phyloP scores from a whole-genome alignment of 169 alveolate species.

The Eimeria falciformis region DNA sequence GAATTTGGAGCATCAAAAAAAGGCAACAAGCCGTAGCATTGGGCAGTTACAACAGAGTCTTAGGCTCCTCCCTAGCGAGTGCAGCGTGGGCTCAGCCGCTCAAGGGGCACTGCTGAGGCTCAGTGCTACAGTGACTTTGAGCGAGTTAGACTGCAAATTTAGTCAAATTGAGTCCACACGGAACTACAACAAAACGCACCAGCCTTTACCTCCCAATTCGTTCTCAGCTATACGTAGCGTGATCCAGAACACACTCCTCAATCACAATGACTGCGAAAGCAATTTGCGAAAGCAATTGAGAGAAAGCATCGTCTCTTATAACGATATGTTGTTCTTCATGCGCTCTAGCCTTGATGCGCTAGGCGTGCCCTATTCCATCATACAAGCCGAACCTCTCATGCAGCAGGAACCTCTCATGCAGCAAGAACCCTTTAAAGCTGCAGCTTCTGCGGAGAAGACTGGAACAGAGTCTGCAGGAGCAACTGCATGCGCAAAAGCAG shows the following conservation, averaged over 20 bases:
- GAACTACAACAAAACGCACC: neutral
- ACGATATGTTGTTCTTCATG: constrained; percentile 21
- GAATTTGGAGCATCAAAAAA: constrained; percentile 46
- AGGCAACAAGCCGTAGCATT: constrained; percentile 32
- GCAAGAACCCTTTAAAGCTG: neutral
- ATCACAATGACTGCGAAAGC: neutral
- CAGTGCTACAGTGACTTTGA: constrained; percentile 15
- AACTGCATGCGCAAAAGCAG: neutral
- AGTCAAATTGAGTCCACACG: constrained; percentile 13
- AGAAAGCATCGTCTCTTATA: neutral
- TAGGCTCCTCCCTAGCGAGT: neutral
- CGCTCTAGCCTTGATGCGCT: constrained; percentile 26
- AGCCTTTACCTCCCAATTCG: neutral
- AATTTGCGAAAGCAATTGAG: neutral
- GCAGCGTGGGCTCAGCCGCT: constrained; percentile 15
- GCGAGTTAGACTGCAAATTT: constrained; percentile 18
- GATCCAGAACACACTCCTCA: neutral
- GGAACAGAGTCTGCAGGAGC: neutral
- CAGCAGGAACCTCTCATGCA: neutral
- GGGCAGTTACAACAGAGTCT: constrained; percentile 44
- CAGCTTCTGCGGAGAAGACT: neutral
- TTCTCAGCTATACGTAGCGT: constrained; percentile 3
- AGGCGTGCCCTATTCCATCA: neutral
- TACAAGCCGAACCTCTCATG: constrained; percentile 2
- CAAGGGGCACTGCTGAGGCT: constrained; percentile 33